phyloP scores from a whole-genome alignment of 2,329 filamentous ascomycete genomes.

The Cadophora gregata region DNA sequence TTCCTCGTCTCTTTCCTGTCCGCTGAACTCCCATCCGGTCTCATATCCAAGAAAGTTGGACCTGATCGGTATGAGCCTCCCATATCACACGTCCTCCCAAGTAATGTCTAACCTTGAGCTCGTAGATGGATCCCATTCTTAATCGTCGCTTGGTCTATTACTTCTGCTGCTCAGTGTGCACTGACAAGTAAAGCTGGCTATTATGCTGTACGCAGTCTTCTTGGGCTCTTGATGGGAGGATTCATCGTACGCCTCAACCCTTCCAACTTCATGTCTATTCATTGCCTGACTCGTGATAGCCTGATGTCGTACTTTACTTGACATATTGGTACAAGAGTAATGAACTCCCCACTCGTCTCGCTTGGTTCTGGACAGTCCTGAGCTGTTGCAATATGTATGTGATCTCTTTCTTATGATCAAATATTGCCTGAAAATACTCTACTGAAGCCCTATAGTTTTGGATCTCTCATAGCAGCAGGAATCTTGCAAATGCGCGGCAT shows the following conservation, averaged over 20 bases:
- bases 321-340: conserved; percentile 31
- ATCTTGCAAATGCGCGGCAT: conserved; percentile 30
- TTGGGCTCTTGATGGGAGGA: conserved; percentile 30
- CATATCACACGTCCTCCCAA: neutral
- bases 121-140: conserved; percentile 54
- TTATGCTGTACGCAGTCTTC: conserved; percentile 19
- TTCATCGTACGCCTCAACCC: conserved; percentile 22
- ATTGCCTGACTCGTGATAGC: neutral
- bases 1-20: conserved; percentile 51
- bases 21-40: conserved; percentile 65
- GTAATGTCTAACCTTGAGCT: neutral
- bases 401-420: neutral
- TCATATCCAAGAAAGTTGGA: conserved; percentile 61
- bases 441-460: conserved; percentile 15
- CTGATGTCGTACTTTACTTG: conserved; percentile 34
- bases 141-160: conserved; percentile 55
- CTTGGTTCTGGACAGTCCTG: conserved; percentile 28
- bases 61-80: conserved; percentile 45
- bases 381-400: conserved; percentile 18
- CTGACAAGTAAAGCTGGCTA: conserved; percentile 22
- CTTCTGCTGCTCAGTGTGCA: conserved; percentile 42
- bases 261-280: too few relatives aligned
- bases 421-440: neutral
- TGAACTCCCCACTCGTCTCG: conserved; percentile 30
- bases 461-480: conserved; percentile 27